These are phyloP conservation scores for Phaeolepiota aurea DNA, from an alignment of 768 basidiomycete species.

Conservation along the genomic window DNA sequence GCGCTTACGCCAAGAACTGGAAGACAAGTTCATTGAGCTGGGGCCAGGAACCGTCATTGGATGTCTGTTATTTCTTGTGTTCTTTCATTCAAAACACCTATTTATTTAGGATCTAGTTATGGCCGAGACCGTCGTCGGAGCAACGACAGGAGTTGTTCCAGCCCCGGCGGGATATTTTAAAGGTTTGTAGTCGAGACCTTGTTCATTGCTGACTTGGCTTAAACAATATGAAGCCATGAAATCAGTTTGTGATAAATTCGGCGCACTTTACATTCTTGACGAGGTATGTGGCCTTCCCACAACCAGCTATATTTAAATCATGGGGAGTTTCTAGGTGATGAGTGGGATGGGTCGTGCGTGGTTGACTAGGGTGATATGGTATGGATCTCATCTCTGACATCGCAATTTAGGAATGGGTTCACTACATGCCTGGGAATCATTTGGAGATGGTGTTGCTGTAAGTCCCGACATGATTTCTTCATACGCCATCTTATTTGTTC, in stretches of 20 bases:
- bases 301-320: background rate
- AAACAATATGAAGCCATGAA: conserved; percentile 74
- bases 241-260: conserved; percentile 71
- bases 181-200: conserved; percentile 14
- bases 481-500: conserved; percentile 1
- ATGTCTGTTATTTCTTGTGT: conserved; percentile 37
- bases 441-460: conserved; percentile 62
- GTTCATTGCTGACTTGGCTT: background rate
- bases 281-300: conserved; percentile 38
- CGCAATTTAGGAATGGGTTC: conserved; percentile 69
- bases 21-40: conserved; percentile 76
- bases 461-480: conserved; percentile 8
- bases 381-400: background rate
- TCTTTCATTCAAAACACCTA: background rate
- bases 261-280: conserved; percentile 76
- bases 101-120: conserved; percentile 52
- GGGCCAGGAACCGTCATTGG: conserved; percentile 79
- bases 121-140: conserved; percentile 84
- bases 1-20: conserved; percentile 70
- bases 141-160: conserved; percentile 67
- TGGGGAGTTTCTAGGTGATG: conserved; percentile 63
- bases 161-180: conserved; percentile 82
- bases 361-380: background rate
- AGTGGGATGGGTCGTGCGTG: conserved; percentile 81
- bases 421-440: conserved; percentile 79